Base-by-base conservation (phyloP, 2,329 filamentous ascomycete species). In the Leptographium lundbergii region DNA sequence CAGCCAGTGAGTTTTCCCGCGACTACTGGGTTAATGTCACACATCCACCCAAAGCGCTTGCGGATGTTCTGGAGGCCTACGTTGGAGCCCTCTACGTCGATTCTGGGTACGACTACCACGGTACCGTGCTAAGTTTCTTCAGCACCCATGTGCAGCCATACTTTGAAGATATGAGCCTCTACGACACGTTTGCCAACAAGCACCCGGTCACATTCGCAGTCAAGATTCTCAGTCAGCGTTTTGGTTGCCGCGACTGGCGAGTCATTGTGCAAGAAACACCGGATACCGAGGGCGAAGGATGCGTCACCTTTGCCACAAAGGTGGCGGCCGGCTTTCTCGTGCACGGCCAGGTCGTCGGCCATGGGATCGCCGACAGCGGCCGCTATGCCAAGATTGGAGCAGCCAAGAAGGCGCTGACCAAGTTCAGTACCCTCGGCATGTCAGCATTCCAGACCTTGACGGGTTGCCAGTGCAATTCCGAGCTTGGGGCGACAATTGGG, bases 61-160 rank as follows among this genome's bases (percentile, higher is more conserved):
- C 91, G 0, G 94, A 99, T 70, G 82, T 96, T 45, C 77, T 97
- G 4, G 94, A 99, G 75, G 84, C 92, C 0, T 94, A 91, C 66
- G 74, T 96, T 3, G 94, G 91, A 1, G 92, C 92, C 24, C 78
- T 96, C 25, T 97, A 97, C 69, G 87, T 99, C 13, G 94, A 99
- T 71, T 87, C 89, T 0, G 76, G 79, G 53, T 97, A 92, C 72
- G 75, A 94, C 67, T 96, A 87, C 70, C 96, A 86, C 70, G 69
- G 70, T 14, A 77, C 84, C 22, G 87, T 97, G 1, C 82, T 87
- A 62, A 68, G 69, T 0, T 97, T 99, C 73, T 96, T 96, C 71
- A 72, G 82, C n/a, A 69, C 66, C 17, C 84, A 91, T 63, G 80
- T 97, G 59, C 78, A 80, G 59, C 85, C 84, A 3, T 96, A 85